phyloP scores from a whole-genome alignment of 2,329 filamentous ascomycete genomes.

The Claviceps capensis region DNA sequence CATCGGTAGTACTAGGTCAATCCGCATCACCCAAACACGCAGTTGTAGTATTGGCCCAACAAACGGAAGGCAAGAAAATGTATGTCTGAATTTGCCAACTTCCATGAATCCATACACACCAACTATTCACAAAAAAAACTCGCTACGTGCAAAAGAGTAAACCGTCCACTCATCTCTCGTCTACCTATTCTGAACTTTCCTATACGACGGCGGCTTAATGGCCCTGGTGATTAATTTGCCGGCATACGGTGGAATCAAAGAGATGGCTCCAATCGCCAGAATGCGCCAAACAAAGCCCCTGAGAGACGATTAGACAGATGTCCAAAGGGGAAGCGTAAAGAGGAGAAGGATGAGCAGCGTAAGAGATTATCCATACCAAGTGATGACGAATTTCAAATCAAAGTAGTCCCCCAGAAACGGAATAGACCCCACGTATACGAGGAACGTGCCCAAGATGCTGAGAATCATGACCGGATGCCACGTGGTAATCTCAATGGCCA shows the following conservation, averaged over 20 bases:
- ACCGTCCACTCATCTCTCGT: slow-evolving; percentile 3
- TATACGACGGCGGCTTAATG: slow-evolving; percentile 83
- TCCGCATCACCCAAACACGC: neutral
- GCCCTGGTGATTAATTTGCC: slow-evolving; percentile 74
- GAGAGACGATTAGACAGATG: slow-evolving; percentile 9
- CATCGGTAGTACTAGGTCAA: neutral
- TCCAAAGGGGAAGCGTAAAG: too few relatives aligned
- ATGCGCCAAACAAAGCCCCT: slow-evolving; percentile 86
- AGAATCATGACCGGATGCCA: slow-evolving; percentile 93
- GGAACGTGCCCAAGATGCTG: slow-evolving; percentile 67
- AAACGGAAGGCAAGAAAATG: neutral
- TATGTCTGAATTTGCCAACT: neutral
- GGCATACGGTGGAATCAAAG: slow-evolving; percentile 73
- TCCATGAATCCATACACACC: neutral
- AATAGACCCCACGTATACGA: slow-evolving; percentile 67
- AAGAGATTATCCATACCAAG: slow-evolving; percentile 33
- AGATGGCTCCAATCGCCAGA: slow-evolving; percentile 62
- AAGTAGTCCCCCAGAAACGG: slow-evolving; percentile 87
- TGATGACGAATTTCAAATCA: slow-evolving; percentile 67
- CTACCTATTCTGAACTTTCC: slow-evolving; percentile 71
- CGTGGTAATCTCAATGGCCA: slow-evolving; percentile 88
- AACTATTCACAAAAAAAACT: neutral
- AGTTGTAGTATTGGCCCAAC: neutral
- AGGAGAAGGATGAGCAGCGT: neutral
- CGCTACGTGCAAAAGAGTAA: neutral